These are phyloP conservation scores for Capniomyces stellatus DNA, from an alignment of 371 early-diverging fungal genomes.

Conservation along the genomic window DNA sequence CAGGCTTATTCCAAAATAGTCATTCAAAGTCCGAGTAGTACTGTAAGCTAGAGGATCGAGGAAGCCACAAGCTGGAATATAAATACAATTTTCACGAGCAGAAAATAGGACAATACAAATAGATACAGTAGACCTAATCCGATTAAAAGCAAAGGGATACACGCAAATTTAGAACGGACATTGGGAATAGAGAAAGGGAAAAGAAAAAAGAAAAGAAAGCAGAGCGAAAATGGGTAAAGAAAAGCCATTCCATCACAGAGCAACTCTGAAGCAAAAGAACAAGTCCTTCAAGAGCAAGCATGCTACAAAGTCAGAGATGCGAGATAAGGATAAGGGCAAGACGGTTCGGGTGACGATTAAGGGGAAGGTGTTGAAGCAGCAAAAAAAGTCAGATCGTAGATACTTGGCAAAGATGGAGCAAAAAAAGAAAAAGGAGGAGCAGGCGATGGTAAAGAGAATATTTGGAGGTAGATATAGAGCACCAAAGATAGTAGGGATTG, in stretches of 20 bases:
- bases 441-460: constrained; percentile 43
- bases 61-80: too few relatives aligned
- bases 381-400: constrained; percentile 57
- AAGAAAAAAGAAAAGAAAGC: background rate
- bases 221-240: constrained; percentile 39
- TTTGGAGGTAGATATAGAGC: constrained; percentile 67
- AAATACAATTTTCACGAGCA: too few relatives aligned
- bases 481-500: constrained; percentile 68
- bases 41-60: too few relatives aligned
- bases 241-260: constrained; percentile 32
- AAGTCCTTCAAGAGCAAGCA: constrained; percentile 88
- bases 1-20: too few relatives aligned
- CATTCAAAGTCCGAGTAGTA: too few relatives aligned
- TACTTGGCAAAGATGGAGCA: constrained; percentile 64
- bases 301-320: constrained; percentile 58
- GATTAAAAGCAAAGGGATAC: too few relatives aligned
- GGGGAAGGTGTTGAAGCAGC: constrained; percentile 22
- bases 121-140: too few relatives aligned
- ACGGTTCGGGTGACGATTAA: constrained; percentile 43
- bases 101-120: too few relatives aligned
- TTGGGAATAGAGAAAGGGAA: too few relatives aligned
- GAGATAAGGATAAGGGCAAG: constrained; percentile 68
- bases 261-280: constrained; percentile 74
- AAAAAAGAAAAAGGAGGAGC: constrained; percentile 60
- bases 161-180: too few relatives aligned